phyloP scores from a whole-genome alignment of 1,139 yeast genomes.

The Pichia kudriavzevii region DNA sequence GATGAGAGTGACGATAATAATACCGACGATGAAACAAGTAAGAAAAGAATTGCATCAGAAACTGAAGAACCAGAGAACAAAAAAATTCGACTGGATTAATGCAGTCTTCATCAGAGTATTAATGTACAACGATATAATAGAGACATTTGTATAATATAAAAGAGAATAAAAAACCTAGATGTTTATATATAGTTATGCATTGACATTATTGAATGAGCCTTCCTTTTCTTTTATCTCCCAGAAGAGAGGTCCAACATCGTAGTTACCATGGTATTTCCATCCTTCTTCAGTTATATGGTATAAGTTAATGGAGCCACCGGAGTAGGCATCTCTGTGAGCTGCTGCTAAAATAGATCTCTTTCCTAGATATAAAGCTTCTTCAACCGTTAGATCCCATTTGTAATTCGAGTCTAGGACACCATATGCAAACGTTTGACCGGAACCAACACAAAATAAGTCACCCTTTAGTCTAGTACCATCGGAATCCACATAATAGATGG shows the following conservation, averaged over 20 bases:
- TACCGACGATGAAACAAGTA: neutral
- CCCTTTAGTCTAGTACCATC: constrained; percentile 97
- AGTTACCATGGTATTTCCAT: constrained; percentile 94
- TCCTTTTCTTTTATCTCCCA: constrained; percentile 89
- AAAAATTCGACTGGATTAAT: constrained; percentile 1
- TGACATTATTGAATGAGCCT: constrained; percentile 84
- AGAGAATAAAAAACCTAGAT: neutral
- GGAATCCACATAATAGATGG: constrained; percentile 91
- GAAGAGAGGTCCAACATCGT: constrained; percentile 83
- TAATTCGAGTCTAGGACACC: constrained; percentile 94
- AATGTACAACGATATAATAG: too few relatives aligned
- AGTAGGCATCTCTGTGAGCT: constrained; percentile 95
- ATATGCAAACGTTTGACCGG: constrained; percentile 99
- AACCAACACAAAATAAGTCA: constrained; percentile 93
- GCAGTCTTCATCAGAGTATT: too few relatives aligned
- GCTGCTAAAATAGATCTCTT: constrained; percentile 96
- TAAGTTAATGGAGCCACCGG: constrained; percentile 93
- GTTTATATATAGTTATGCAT: constrained; percentile 33
- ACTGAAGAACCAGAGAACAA: neutral
- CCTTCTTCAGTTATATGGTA: constrained; percentile 91
- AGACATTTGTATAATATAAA: neutral
- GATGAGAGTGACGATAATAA: constrained; percentile 3
- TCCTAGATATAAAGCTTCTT: constrained; percentile 90
- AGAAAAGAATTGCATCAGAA: neutral
- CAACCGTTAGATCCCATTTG: constrained; percentile 82